Conservation (phyloP, 2,329 filamentous ascomycete species). For the Talaromyces rugulosus region DNA sequence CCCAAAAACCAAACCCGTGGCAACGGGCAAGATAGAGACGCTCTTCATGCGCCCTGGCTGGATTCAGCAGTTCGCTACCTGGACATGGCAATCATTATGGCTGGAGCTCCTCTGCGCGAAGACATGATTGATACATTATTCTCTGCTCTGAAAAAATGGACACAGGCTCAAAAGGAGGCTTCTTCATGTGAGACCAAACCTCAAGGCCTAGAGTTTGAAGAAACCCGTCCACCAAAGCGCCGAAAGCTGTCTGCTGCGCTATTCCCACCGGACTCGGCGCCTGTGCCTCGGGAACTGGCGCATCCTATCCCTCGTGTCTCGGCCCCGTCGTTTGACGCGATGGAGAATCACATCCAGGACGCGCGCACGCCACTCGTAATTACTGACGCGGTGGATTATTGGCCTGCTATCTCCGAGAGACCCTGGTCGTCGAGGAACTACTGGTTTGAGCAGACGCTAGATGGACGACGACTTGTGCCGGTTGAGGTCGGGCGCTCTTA, state of each 20-base stretch:
- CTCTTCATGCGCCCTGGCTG: conserved; percentile 42
- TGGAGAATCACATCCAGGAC: conserved; percentile 57
- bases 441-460: conserved; percentile 68
- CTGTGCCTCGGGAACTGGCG: conserved; percentile 27
- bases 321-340: conserved; percentile 53
- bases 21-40: conserved; percentile 3
- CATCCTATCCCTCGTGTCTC: conserved; percentile 37
- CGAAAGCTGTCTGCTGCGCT: conserved; percentile 27
- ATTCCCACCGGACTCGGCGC: conserved; percentile 30
- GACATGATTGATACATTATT: conserved; percentile 36
- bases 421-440: conserved; percentile 74
- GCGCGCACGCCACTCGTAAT: conserved; percentile 63
- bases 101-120: conserved; percentile 60
- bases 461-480: conserved; percentile 74
- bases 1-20: conserved; percentile 5
- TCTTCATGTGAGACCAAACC: background rate
- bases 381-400: conserved; percentile 59
- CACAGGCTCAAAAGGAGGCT: conserved; percentile 3
- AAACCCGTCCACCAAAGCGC: conserved; percentile 23
- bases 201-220: background rate
- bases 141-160: conserved; percentile 24
- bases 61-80: conserved; percentile 60
- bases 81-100: conserved; percentile 72
- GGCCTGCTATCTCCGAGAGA: conserved; percentile 68
- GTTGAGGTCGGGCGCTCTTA: conserved; percentile 85